phyloP scores from a whole-genome alignment of 73 alveolate species.

The Paramecium tetraurelia region DNA sequence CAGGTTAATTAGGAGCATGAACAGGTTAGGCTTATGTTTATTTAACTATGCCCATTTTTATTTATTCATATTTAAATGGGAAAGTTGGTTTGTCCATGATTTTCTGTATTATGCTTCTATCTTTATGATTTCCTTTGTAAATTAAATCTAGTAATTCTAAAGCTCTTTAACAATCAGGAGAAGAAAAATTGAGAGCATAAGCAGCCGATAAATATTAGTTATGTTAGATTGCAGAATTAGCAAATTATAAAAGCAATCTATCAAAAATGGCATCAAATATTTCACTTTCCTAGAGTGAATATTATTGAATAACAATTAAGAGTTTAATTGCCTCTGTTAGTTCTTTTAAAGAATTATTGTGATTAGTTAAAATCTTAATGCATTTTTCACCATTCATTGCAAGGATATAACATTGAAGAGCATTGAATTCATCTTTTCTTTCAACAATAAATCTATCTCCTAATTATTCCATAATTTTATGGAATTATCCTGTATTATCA shows the following conservation, averaged over 20 bases:
- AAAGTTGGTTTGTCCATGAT: not conserved
- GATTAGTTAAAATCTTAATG: conserved; percentile 67
- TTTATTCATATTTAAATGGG: conserved; percentile 33
- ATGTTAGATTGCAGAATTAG: not conserved
- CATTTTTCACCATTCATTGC: conserved; percentile 67
- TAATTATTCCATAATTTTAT: conserved; percentile 61
- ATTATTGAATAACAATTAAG: not conserved
- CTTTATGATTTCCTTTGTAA: not conserved
- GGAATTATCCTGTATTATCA: conserved; percentile 55
- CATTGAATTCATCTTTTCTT: conserved; percentile 73
- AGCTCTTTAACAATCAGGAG: not conserved
- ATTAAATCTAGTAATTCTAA: not conserved
- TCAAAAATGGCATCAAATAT: not conserved
- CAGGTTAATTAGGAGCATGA: not conserved
- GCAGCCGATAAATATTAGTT: conserved; percentile 25
- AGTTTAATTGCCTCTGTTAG: conserved; percentile 58
- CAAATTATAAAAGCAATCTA: not conserved
- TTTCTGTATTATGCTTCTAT: not conserved
- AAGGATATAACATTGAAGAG: conserved; percentile 77
- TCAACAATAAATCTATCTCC: conserved; percentile 76
- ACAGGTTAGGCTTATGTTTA: not conserved
- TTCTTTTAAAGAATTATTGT: conserved; percentile 48
- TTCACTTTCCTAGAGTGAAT: not conserved
- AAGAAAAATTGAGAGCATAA: conserved; percentile 10
- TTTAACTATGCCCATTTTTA: not conserved